These are phyloP conservation scores for Colletotrichum somersetense DNA, from an alignment of 2,329 filamentous ascomycete species.

Conservation along the genomic window DNA sequence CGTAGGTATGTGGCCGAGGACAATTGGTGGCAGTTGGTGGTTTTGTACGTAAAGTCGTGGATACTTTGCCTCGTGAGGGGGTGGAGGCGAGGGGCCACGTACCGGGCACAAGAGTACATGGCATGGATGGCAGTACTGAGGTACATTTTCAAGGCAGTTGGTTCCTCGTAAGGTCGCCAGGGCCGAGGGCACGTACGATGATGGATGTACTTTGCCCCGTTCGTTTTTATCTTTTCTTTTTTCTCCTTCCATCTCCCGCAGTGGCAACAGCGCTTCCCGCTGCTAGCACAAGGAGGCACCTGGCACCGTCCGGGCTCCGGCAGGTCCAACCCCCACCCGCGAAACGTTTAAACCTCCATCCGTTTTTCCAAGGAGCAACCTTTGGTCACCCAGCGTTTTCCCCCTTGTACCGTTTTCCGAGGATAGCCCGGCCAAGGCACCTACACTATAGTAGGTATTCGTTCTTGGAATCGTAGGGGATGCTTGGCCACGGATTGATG, in stretches of 20 bases:
- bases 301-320: constrained; percentile 1
- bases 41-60: constrained; percentile 27
- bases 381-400: not conserved
- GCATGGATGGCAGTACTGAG: too few relatives aligned
- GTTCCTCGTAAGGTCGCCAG: too few relatives aligned
- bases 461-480: not conserved
- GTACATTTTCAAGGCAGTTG: too few relatives aligned
- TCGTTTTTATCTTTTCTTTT: not conserved
- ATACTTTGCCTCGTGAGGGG: constrained; percentile 19
- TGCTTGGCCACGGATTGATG: not conserved
- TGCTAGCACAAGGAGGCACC: constrained; percentile 6
- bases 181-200: too few relatives aligned
- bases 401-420: constrained; percentile 17
- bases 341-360: constrained; percentile 3
- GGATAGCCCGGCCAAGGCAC: not conserved
- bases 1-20: constrained; percentile 19
- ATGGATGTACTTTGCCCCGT: not conserved
- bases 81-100: not conserved
- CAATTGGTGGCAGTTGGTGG: constrained; percentile 33
- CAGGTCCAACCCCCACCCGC: not conserved
- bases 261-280: constrained; percentile 27
- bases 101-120: not conserved
- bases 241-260: not conserved
- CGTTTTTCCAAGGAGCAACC: constrained; percentile 16
- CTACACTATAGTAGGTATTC: too few relatives aligned